phyloP scores from a whole-genome alignment of 148 eudicot species.

The Chenopodium album region DNA sequence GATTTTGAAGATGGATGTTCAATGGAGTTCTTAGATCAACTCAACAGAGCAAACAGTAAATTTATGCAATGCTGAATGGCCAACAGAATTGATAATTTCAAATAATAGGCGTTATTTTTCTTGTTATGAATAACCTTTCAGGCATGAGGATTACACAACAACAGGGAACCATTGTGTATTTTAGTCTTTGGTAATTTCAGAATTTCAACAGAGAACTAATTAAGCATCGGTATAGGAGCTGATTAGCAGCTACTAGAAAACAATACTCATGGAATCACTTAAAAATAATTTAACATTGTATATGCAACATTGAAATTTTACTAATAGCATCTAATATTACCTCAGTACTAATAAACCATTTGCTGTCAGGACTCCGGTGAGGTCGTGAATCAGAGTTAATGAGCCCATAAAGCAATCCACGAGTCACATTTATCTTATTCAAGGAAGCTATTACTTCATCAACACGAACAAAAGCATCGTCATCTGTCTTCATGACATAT shows the following conservation, averaged over 20 bases:
- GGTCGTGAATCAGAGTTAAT: slow-evolving; percentile 82
- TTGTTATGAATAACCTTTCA: not conserved
- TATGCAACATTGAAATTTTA: not conserved
- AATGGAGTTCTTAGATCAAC: not conserved
- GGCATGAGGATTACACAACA: not conserved
- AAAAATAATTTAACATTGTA: no score
- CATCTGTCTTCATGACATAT: slow-evolving; percentile 95
- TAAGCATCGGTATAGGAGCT: not conserved
- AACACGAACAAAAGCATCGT: slow-evolving; percentile 96
- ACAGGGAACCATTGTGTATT: not conserved
- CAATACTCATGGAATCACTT: not conserved
- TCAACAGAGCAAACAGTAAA: not conserved
- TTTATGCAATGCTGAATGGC: not conserved
- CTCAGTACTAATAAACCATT: slow-evolving; percentile 89
- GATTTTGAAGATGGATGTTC: not conserved
- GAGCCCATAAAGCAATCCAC: slow-evolving; percentile 88
- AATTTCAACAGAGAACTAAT: no score
- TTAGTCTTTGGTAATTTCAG: not conserved
- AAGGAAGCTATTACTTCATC: slow-evolving; percentile 82
- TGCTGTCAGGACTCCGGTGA: slow-evolving; percentile 86
- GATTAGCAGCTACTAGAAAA: not conserved
- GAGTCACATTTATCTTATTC: slow-evolving; percentile 50
- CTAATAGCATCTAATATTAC: slow-evolving; percentile 29
- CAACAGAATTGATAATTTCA: no score
- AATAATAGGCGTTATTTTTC: no score